Conservation (phyloP, 2,329 filamentous ascomycete genomes). For the Xylaria sp. region DNA sequence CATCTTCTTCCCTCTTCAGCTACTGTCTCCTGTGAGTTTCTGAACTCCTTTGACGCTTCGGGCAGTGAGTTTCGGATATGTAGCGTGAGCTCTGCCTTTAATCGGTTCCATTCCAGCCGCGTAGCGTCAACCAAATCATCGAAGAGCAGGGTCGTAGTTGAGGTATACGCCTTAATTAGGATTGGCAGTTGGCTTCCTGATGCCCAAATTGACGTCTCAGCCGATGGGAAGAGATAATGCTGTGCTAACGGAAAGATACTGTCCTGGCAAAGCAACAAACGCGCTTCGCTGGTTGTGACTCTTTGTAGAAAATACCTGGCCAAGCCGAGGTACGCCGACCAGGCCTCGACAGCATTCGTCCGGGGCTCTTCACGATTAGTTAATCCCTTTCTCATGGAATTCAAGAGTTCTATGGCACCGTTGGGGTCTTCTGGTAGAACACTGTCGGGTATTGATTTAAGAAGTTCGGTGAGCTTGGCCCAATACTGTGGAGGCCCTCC, state of each 20-base stretch:
- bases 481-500: constrained; percentile 69
- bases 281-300: constrained; percentile 42
- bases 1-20: constrained; percentile 63
- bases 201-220: constrained; percentile 37
- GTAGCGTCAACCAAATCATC: constrained; percentile 45
- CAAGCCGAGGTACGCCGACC: constrained; percentile 67
- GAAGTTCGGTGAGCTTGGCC: constrained; percentile 58
- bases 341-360: constrained; percentile 62
- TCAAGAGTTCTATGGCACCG: constrained; percentile 56
- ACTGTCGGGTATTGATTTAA: constrained; percentile 51
- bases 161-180: constrained; percentile 44
- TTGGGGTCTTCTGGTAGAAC: constrained; percentile 50
- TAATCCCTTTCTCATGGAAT: constrained; percentile 65
- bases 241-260: constrained; percentile 51
- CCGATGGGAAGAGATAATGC: constrained; percentile 46
- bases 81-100: constrained; percentile 58
- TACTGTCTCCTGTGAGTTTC: constrained; percentile 64
- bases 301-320: constrained; percentile 48
- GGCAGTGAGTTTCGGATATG: constrained; percentile 70
- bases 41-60: constrained; percentile 73
- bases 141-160: constrained; percentile 39
- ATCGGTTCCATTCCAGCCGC: constrained; percentile 53
- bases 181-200: constrained; percentile 34
- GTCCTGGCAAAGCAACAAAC: constrained; percentile 41
- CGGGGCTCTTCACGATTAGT: constrained; percentile 68